A percentile compares a stretch with the other conserved stretches of the same genome.
phyloP scores from a whole-genome alignment of 2,329 filamentous ascomycete species.

The Samsoniella hepiali region DNA sequence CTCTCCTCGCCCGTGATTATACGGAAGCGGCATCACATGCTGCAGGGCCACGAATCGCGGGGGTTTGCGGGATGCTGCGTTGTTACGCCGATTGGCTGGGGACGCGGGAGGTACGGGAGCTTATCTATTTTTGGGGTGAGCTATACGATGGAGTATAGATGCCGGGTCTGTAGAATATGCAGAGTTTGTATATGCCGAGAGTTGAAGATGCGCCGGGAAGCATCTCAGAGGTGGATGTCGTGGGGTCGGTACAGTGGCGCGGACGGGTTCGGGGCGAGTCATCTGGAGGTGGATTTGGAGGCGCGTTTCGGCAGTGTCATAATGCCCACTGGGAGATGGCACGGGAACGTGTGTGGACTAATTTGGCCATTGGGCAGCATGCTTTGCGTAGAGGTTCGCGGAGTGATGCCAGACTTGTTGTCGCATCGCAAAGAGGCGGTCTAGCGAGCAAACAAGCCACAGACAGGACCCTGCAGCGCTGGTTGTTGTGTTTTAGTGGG shows the following conservation, averaged over 20 bases:
- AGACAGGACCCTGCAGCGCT: too few relatives aligned
- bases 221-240: neutral
- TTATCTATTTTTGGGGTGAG: neutral
- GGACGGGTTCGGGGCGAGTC: neutral
- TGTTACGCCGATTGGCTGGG: neutral
- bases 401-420: too few relatives aligned
- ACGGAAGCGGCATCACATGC: neutral
- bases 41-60: neutral
- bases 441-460: neutral
- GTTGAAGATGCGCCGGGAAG: too few relatives aligned
- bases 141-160: neutral
- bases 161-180: neutral
- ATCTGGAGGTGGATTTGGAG: neutral
- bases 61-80: neutral
- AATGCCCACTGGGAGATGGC: too few relatives aligned
- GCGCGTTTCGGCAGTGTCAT: too few relatives aligned
- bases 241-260: neutral
- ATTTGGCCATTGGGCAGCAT: too few relatives aligned
- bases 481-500: neutral
- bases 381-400: too few relatives aligned
- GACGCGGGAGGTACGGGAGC: neutral
- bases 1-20: too few relatives aligned
- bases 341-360: too few relatives aligned
- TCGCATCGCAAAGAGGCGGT: neutral
- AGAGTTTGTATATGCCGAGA: neutral